Conservation (phyloP, 192 early-diverging fungal genomes). For the Borealophlyctis nickersoniae region DNA sequence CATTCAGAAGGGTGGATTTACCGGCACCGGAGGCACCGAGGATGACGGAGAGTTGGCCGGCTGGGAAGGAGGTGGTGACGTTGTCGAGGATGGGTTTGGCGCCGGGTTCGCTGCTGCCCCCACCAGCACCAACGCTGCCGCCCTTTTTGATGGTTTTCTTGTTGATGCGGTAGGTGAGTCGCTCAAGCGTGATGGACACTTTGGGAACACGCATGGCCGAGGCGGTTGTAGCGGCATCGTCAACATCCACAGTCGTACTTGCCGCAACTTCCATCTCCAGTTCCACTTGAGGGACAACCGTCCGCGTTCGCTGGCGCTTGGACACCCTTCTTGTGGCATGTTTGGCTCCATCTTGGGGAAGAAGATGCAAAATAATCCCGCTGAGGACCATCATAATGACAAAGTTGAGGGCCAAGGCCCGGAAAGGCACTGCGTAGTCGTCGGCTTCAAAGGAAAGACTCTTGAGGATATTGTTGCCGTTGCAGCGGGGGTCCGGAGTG, state of each 20-base stretch:
- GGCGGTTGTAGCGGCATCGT: neutral
- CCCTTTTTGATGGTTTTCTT: conserved; percentile 7
- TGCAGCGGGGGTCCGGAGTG: conserved; percentile 20
- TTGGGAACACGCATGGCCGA: conserved; percentile 8
- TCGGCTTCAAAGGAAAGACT: conserved; percentile 26
- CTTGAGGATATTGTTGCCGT: conserved; percentile 32
- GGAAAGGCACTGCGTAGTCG: conserved; percentile 23
- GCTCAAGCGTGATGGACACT: conserved; percentile 18
- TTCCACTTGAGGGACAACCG: too few species aligned
- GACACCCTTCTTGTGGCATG: conserved; percentile 15
- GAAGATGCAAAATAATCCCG: conserved; percentile 18
- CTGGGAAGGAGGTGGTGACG: conserved; percentile 25
- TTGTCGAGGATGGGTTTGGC: conserved; percentile 28
- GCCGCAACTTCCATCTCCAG: too few species aligned
- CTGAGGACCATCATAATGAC: conserved; percentile 28
- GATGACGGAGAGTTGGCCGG: conserved; percentile 42
- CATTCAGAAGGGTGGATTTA: conserved; percentile 43
- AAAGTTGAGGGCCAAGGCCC: conserved; percentile 26
- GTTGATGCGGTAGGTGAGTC: conserved; percentile 2
- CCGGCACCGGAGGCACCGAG: conserved; percentile 45
- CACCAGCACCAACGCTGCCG: neutral
- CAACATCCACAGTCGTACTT: neutral
- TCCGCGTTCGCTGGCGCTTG: neutral
- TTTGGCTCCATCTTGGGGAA: conserved; percentile 5
- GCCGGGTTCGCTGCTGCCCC: too few species aligned